A percentile compares a stretch with the other conserved stretches of the same genome.
Conservation (phyloP, 2,329 filamentous ascomycete genomes). For the Orbilia ellipsospora region DNA sequence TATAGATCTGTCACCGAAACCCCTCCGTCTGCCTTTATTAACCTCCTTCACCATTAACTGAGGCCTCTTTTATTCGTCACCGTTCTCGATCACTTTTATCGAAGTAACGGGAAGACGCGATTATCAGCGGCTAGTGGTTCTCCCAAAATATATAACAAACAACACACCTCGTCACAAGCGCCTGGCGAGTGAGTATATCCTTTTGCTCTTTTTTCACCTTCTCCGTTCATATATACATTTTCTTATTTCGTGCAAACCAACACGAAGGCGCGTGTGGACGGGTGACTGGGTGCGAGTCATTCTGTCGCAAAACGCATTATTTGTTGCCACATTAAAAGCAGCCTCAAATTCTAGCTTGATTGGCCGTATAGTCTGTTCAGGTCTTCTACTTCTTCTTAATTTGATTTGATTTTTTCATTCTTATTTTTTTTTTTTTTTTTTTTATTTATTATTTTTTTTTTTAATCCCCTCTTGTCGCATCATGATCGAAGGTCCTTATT, state of each 20-base stretch:
- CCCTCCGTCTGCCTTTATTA: not conserved
- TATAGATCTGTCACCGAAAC: no score
- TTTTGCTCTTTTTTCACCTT: constrained; percentile 1
- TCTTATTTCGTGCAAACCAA: constrained; percentile 4
- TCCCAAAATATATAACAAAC: not conserved
- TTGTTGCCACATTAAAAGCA: not conserved
- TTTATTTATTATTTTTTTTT: no score
- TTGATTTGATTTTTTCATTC: not conserved
- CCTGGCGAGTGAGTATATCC: not conserved
- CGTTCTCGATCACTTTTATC: constrained; percentile 24
- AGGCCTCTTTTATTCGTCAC: constrained; percentile 41
- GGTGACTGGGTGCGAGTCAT: constrained; percentile 21
- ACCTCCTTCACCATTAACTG: not conserved
- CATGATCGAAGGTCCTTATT: constrained; percentile 51
- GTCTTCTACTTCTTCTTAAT: no score
- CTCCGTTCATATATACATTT: not conserved
- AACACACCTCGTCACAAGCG: not conserved
- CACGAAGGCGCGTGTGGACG: constrained; percentile 3
- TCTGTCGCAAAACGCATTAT: constrained; percentile 10
- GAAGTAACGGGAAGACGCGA: constrained; percentile 51
- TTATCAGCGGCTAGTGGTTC: constrained; percentile 32
- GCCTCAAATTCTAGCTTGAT: not conserved
- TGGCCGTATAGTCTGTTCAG: not conserved
- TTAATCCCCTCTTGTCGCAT: constrained; percentile 3
- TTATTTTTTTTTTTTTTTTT: no score